These are phyloP conservation scores for Phaeotremella fagi DNA, from an alignment of 768 basidiomycete genomes.

Conservation along the genomic window DNA sequence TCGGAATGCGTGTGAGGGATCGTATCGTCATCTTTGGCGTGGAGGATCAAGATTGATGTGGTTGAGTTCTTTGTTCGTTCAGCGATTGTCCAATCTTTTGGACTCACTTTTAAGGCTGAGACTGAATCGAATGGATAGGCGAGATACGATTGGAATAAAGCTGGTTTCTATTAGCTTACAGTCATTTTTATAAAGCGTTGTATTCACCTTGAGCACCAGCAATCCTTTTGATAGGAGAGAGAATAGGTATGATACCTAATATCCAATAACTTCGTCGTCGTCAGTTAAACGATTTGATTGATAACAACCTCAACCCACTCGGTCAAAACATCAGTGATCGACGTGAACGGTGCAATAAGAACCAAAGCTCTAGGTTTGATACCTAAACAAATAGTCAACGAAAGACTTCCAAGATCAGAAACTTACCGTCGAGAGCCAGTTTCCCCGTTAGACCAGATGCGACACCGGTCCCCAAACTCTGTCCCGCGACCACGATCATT, in stretches of 20 bases:
- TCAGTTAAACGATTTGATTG: neutral
- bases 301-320: constrained; percentile 44
- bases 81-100: constrained; percentile 14
- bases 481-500: constrained; percentile 71
- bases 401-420: too few species aligned
- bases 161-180: neutral
- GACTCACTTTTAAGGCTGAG: constrained; percentile 16
- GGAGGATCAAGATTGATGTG: constrained; percentile 65
- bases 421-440: constrained; percentile 51
- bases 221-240: constrained; percentile 64
- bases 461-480: constrained; percentile 85
- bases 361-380: constrained; percentile 50
- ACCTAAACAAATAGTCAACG: too few species aligned
- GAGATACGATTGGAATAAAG: constrained; percentile 11
- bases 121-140: constrained; percentile 24
- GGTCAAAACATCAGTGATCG: constrained; percentile 58
- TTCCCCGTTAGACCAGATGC: constrained; percentile 51
- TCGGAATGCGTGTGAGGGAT: constrained; percentile 68
- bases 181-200: neutral
- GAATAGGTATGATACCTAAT: constrained; percentile 63
- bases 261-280: constrained; percentile 53
- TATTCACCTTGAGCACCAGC: constrained; percentile 62
- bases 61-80: constrained; percentile 56
- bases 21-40: constrained; percentile 69
- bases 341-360: constrained; percentile 52